Evolutionary conservation across 257 asterid species (phyloP).

Genomic region (Dorcoceras hygrometricum): DNA sequence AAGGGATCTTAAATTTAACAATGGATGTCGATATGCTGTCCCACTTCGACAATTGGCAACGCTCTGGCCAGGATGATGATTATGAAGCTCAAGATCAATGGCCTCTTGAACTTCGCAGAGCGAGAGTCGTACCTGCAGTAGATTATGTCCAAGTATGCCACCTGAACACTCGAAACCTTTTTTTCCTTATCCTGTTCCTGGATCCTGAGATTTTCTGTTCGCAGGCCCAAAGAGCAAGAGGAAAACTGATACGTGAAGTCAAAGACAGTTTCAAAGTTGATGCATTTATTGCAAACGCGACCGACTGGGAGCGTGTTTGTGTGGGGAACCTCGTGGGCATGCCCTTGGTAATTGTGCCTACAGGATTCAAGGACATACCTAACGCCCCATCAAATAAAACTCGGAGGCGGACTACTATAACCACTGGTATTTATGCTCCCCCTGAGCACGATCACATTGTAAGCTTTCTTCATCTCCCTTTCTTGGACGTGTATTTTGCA

Average conservation of each 20-base stretch:
- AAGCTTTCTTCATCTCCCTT: constrained; percentile 27
- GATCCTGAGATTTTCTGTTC: neutral
- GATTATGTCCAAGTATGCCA: constrained; percentile 76
- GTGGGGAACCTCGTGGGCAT: constrained; percentile 89
- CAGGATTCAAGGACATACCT: constrained; percentile 66
- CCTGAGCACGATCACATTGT: constrained; percentile 85
- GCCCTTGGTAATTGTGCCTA: constrained; percentile 75
- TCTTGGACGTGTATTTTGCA: neutral
- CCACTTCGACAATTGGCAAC: constrained; percentile 96
- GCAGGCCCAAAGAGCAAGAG: constrained; percentile 89
- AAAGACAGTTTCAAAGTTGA: constrained; percentile 62
- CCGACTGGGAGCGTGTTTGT: constrained; percentile 83
- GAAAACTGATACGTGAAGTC: constrained; percentile 71
- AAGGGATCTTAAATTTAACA: constrained; percentile 88
- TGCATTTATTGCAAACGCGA: constrained; percentile 76
- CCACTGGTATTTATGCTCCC: constrained; percentile 84
- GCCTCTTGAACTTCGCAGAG: constrained; percentile 91
- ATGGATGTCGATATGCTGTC: constrained; percentile 94
- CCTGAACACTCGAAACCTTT: neutral
- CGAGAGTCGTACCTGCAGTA: constrained; percentile 88
- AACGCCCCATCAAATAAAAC: constrained; percentile 53
- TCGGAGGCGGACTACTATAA: constrained; percentile 61
- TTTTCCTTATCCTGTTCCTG: neutral
- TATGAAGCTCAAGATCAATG: constrained; percentile 96
- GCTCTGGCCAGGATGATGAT: constrained; percentile 64